A percentile compares a stretch with the other conserved stretches of the same genome.
phyloP scores from a whole-genome alignment of 2,329 filamentous ascomycete species.

The Keithomyces neogunnii region DNA sequence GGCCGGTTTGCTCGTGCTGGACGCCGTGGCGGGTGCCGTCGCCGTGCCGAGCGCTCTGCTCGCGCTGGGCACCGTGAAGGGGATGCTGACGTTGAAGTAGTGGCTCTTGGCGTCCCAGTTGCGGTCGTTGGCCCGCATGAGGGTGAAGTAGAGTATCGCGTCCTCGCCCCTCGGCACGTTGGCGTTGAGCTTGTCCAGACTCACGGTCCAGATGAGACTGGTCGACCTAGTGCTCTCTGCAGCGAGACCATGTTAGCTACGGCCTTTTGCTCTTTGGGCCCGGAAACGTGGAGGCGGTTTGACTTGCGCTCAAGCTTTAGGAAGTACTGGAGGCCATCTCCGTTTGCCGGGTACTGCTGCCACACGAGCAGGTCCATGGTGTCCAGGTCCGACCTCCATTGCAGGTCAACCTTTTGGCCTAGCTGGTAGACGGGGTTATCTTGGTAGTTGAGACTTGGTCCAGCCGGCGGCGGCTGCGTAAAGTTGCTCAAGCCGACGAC shows the following conservation, averaged over 20 bases:
- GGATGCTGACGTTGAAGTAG: background rate
- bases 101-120: slow-evolving; percentile 5
- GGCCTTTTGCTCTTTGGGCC: background rate
- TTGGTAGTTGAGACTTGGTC: slow-evolving; percentile 7
- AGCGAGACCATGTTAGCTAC: background rate
- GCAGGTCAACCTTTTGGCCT: slow-evolving; percentile 15
- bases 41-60: too few relatives aligned
- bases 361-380: slow-evolving; percentile 3
- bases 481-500: background rate
- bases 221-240: slow-evolving; percentile 13
- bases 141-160: slow-evolving; percentile 12
- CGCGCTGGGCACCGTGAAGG: too few relatives aligned
- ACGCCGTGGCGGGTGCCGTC: too few relatives aligned
- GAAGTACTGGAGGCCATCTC: too few relatives aligned
- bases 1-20: too few relatives aligned
- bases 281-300: too few relatives aligned
- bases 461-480: background rate
- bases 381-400: slow-evolving; percentile 14
- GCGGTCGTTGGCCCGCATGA: slow-evolving; percentile 9
- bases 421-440: slow-evolving; percentile 16
- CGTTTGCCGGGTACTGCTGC: too few relatives aligned
- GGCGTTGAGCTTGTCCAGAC: slow-evolving; percentile 8
- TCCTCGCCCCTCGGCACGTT: slow-evolving; percentile 7
- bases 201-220: slow-evolving; percentile 13
- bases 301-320: too few relatives aligned